Percentiles rank a stretch among this genome's conserved stretches.
Evolutionary conservation across 2,329 filamentous ascomycete species (phyloP).

Genomic region (Fusarium foetens): DNA sequence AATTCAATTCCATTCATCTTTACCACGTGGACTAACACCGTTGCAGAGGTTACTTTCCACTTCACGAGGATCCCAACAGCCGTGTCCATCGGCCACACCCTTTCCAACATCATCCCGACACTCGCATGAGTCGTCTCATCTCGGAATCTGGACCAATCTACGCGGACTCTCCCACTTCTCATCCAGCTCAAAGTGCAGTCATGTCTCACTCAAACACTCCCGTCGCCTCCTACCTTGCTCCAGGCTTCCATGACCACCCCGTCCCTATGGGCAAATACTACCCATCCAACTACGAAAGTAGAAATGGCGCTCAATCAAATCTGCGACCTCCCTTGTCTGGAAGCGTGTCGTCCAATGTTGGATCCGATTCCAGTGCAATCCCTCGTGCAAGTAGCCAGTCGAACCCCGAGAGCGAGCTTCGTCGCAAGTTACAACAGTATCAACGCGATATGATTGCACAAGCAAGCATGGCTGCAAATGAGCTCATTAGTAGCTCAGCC

Average conservation of each 20-base stretch:
- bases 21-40: constrained; percentile 6
- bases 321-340: constrained; percentile 41
- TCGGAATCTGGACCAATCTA: constrained; percentile 45
- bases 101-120: constrained; percentile 55
- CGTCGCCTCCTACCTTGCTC: constrained; percentile 62
- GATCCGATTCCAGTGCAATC: constrained; percentile 51
- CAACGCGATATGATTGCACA: constrained; percentile 71
- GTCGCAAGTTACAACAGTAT: constrained; percentile 65
- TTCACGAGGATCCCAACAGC: constrained; percentile 64
- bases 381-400: constrained; percentile 18
- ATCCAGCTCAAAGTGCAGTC: constrained; percentile 38
- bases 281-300: constrained; percentile 67
- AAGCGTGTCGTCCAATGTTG: constrained; percentile 46
- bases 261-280: constrained; percentile 72
- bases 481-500: constrained; percentile 51
- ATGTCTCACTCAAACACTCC: constrained; percentile 52
- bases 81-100: constrained; percentile 62
- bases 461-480: constrained; percentile 61
- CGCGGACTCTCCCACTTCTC: constrained; percentile 43
- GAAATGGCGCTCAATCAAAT: constrained; percentile 44
- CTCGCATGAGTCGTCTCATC: constrained; percentile 52
- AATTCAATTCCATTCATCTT: not conserved
- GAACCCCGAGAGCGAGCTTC: constrained; percentile 55
- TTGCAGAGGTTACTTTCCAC: constrained; percentile 67
- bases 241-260: constrained; percentile 58